phyloP scores from a whole-genome alignment of 805 yeast genomes.

The Pichia gijzeniarum region DNA sequence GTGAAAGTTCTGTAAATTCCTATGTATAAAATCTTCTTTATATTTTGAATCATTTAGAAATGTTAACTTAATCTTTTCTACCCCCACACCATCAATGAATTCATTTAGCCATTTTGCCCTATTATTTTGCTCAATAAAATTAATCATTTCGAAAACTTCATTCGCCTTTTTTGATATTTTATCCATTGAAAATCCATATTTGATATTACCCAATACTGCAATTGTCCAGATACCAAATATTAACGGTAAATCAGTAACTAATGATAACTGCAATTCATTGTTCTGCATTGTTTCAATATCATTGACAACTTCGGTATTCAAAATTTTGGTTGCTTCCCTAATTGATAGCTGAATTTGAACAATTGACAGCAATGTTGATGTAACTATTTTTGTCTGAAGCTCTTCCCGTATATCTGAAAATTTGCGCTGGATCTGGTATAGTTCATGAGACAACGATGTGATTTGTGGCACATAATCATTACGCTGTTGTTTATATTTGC shows the following conservation, averaged over 20 bases:
- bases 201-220: slow-evolving; percentile 52
- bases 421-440: slow-evolving; percentile 34
- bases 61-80: slow-evolving; percentile 25
- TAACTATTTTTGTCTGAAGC: slow-evolving; percentile 31
- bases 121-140: slow-evolving; percentile 48
- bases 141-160: slow-evolving; percentile 51
- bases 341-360: slow-evolving; percentile 35
- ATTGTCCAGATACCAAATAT: slow-evolving; percentile 64
- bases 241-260: slow-evolving; percentile 60
- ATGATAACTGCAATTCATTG: slow-evolving; percentile 27
- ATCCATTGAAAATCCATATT: slow-evolving; percentile 43
- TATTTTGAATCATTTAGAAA: slow-evolving; percentile 18
- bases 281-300: slow-evolving; percentile 28
- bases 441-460: slow-evolving; percentile 26
- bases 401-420: slow-evolving; percentile 29
- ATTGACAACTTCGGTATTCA: slow-evolving; percentile 29
- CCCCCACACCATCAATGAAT: slow-evolving; percentile 38
- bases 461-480: slow-evolving; percentile 28
- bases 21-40: slow-evolving; percentile 9
- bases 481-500: slow-evolving; percentile 19
- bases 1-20: neutral
- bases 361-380: slow-evolving; percentile 28
- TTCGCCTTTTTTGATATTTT: slow-evolving; percentile 36
- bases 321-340: slow-evolving; percentile 26
- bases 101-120: slow-evolving; percentile 60